Conservation (phyloP, 75 land plant genomes). For the Cunninghamia lanceolata region DNA sequence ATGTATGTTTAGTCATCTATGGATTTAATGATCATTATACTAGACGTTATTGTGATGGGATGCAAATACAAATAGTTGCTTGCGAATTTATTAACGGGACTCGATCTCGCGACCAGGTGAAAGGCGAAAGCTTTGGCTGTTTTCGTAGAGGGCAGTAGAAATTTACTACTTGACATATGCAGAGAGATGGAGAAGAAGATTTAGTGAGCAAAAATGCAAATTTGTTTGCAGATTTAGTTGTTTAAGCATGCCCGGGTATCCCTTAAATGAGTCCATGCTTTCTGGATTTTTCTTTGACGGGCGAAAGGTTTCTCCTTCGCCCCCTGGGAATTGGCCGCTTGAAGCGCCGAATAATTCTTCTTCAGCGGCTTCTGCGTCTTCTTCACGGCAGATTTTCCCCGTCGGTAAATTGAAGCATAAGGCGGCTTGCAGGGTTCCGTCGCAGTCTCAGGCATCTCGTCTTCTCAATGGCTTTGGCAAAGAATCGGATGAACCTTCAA, state of each 20-base stretch:
- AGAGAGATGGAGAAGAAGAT: neutral
- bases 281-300: conserved; percentile 8
- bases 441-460: conserved; percentile 10
- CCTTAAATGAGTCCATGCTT: conserved; percentile 7
- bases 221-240: neutral
- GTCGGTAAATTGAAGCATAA: conserved; percentile 5
- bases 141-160: neutral
- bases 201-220: neutral
- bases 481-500: neutral
- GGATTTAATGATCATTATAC: neutral
- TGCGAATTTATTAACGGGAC: neutral
- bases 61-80: neutral
- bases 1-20: neutral
- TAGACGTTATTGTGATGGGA: neutral
- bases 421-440: neutral
- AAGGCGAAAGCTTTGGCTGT: neutral
- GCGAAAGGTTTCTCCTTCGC: conserved; percentile 16
- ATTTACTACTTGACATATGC: too few relatives aligned
- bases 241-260: neutral
- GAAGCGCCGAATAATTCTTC: neutral
- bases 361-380: neutral
- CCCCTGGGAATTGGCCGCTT: neutral
- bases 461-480: conserved; percentile 1
- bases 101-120: neutral
- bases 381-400: neutral